These are phyloP conservation scores for Aspergillus novofumigatus DNA, from an alignment of 2,329 filamentous ascomycete species.

Conservation along the genomic window DNA sequence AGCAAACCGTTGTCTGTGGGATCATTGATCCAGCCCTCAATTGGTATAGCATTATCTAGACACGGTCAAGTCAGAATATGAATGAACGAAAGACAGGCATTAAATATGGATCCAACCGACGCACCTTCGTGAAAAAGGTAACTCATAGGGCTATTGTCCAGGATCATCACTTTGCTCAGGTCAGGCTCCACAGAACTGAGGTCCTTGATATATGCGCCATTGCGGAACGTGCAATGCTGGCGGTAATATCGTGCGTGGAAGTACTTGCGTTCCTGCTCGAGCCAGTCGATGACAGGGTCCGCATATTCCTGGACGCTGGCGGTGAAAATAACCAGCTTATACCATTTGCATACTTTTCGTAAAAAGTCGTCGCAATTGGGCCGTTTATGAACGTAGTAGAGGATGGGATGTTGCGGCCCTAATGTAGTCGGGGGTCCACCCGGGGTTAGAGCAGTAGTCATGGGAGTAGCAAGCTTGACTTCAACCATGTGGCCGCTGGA, in stretches of 20 bases:
- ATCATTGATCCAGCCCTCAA: conserved; percentile 98
- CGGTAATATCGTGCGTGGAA: conserved; percentile 92
- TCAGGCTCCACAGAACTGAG: conserved; percentile 94
- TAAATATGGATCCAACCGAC: conserved; percentile 18
- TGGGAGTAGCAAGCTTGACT: conserved; percentile 64
- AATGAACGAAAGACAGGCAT: background rate
- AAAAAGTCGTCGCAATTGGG: conserved; percentile 96
- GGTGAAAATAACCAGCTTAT: conserved; percentile 93
- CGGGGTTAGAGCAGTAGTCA: conserved; percentile 33
- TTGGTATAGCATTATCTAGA: conserved; percentile 94
- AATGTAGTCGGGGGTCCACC: conserved; percentile 60
- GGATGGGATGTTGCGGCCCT: conserved; percentile 87
- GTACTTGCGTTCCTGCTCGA: conserved; percentile 94
- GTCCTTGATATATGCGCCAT: conserved; percentile 98
- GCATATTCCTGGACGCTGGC: conserved; percentile 98
- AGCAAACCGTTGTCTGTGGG: conserved; percentile 94
- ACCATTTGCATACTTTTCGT: conserved; percentile 94
- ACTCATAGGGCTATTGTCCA: conserved; percentile 96
- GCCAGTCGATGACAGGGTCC: conserved; percentile 97
- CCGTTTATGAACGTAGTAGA: conserved; percentile 98
- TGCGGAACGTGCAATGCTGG: conserved; percentile 93
- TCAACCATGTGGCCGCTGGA: conserved; percentile 98
- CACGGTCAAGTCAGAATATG: background rate
- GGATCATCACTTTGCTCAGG: conserved; percentile 95
- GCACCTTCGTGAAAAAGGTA: conserved; percentile 98